Percentiles rank a stretch among this genome's conserved stretches.
Conservation (phyloP, 164 flowering plant species). For the Paratinospora sagittata region DNA sequence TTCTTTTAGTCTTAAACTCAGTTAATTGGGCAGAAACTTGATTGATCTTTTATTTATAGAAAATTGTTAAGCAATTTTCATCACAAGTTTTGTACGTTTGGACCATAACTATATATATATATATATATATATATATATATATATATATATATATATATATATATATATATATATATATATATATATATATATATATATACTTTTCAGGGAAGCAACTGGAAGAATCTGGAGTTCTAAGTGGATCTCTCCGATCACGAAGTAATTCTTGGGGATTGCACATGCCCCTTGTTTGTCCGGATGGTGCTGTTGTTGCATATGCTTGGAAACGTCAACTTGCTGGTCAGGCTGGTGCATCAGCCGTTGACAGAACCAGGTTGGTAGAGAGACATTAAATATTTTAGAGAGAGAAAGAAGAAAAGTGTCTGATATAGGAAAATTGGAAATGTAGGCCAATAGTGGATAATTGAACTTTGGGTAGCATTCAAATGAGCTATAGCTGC, state of each 20-base stretch:
- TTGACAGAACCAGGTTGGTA: conserved; percentile 81
- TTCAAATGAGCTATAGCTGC: background rate
- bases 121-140: too few relatives aligned
- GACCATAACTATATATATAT: background rate
- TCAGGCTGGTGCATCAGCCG: conserved; percentile 99
- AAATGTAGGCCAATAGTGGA: background rate
- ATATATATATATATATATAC: too few relatives aligned
- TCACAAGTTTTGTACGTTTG: background rate
- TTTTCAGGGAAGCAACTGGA: conserved; percentile 83
- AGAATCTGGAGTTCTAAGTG: conserved; percentile 80
- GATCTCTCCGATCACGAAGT: conserved; percentile 68
- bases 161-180: too few relatives aligned
- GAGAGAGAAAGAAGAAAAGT: background rate
- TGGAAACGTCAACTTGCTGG: conserved; percentile 99
- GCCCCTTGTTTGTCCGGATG: conserved; percentile 98
- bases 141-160: too few relatives aligned
- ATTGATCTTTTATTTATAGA: too few relatives aligned
- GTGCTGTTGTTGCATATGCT: conserved; percentile 98
- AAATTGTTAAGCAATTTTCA: background rate
- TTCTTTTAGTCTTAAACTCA: too few relatives aligned
- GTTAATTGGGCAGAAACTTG: too few relatives aligned
- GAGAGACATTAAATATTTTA: too few relatives aligned
- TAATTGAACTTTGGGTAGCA: background rate
- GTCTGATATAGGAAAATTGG: background rate
- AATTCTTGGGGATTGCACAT: conserved; percentile 97